A percentile compares a stretch with the other conserved stretches of the same genome.
phyloP scores from a whole-genome alignment of 208 protist species.

The Tritrichomonas foetus region DNA sequence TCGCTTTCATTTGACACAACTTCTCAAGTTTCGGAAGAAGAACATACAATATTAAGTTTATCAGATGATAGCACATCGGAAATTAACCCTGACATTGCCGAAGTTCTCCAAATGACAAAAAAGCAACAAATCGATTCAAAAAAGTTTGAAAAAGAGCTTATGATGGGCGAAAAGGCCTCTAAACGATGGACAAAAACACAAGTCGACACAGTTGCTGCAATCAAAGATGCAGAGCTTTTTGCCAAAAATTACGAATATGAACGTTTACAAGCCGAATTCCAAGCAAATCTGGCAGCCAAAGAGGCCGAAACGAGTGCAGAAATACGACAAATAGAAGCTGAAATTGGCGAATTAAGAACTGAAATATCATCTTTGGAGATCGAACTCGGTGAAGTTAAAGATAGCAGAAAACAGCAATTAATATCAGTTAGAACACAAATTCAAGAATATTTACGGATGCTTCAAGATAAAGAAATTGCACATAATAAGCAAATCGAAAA shows the following conservation, averaged over 20 bases:
- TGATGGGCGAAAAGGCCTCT: not conserved
- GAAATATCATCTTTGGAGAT: not conserved
- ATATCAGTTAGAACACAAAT: not conserved
- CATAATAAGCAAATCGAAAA: not conserved
- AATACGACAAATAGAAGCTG: not conserved
- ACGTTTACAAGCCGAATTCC: not conserved
- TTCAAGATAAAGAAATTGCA: not conserved
- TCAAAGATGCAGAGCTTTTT: not conserved
- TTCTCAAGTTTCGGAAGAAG: too few relatives aligned
- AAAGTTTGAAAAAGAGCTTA: slow-evolving; percentile 17
- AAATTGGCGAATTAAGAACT: not conserved
- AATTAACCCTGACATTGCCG: too few relatives aligned
- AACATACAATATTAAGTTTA: too few relatives aligned
- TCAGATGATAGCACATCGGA: too few relatives aligned
- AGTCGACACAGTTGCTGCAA: not conserved
- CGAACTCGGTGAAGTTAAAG: not conserved
- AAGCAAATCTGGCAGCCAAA: not conserved
- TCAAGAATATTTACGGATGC: not conserved
- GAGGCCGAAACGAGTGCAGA: not conserved
- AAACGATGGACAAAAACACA: slow-evolving; percentile 32
- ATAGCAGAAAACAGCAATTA: not conserved
- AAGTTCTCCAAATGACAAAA: too few relatives aligned
- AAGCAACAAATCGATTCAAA: not conserved
- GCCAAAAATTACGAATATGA: slow-evolving; percentile 13
- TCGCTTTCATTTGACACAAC: too few relatives aligned